Evolutionary conservation across 306 rosid species (phyloP).

Genomic region (Rosa multiflora): DNA sequence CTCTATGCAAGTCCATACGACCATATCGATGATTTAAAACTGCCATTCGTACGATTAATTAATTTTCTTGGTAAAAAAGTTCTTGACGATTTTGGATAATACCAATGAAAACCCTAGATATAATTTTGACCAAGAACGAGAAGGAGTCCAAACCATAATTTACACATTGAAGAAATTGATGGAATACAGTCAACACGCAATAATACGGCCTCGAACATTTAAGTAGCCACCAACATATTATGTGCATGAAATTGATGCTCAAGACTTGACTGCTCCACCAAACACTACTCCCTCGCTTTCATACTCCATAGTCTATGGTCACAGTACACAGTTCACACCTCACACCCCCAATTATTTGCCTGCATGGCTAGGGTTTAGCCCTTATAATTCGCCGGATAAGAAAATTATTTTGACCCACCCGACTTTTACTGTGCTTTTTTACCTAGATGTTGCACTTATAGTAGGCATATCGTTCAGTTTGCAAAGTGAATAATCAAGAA

Average conservation of each 20-base stretch:
- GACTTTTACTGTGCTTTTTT: not conserved
- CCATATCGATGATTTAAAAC: no score
- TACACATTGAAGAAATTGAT: not conserved
- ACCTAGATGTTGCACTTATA: not conserved
- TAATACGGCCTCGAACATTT: not conserved
- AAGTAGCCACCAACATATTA: not conserved
- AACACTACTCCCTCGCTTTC: not conserved
- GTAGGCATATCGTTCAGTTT: not conserved
- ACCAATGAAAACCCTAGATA: not conserved
- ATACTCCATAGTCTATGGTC: not conserved
- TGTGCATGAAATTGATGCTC: not conserved
- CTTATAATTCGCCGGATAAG: not conserved
- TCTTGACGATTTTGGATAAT: not conserved
- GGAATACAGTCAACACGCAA: slow-evolving; percentile 1
- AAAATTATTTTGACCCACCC: not conserved
- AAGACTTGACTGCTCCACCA: not conserved
- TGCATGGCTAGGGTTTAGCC: not conserved
- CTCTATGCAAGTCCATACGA: no score
- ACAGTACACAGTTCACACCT: not conserved
- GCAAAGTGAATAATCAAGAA: no score
- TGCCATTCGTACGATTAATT: no score
- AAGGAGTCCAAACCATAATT: not conserved
- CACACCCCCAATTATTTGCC: not conserved
- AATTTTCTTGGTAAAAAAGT: not conserved
- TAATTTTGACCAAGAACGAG: not conserved